Conservation (phyloP, 495 filamentous ascomycete genomes). For the Bacidia gigantensis region DNA sequence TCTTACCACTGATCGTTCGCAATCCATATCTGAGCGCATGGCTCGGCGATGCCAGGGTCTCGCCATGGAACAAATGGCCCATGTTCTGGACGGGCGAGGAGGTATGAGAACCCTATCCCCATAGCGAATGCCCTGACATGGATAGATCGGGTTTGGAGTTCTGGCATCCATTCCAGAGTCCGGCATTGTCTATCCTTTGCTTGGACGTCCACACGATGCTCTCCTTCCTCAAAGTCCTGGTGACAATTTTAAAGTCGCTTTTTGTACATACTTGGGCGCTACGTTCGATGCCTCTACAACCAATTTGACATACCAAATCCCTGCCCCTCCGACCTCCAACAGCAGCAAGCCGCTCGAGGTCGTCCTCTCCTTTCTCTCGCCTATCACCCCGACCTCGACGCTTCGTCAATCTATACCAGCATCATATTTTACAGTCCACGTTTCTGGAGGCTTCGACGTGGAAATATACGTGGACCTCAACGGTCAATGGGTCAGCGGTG, state of each 20-base stretch:
- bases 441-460: constrained; percentile 56
- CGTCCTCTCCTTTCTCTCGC: constrained; percentile 76
- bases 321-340: constrained; percentile 25
- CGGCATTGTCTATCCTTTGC: constrained; percentile 65
- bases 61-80: constrained; percentile 86
- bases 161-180: constrained; percentile 62
- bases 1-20: constrained; percentile 75
- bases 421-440: constrained; percentile 65
- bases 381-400: constrained; percentile 85
- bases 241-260: constrained; percentile 49
- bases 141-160: constrained; percentile 62
- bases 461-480: constrained; percentile 80
- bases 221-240: constrained; percentile 30
- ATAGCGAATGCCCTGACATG: neutral
- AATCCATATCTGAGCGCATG: constrained; percentile 90
- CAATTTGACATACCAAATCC: constrained; percentile 72
- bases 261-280: constrained; percentile 60
- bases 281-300: constrained; percentile 89
- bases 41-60: constrained; percentile 61
- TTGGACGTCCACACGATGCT: constrained; percentile 79
- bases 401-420: constrained; percentile 83
- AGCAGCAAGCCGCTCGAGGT: constrained; percentile 39
- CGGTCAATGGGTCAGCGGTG: constrained; percentile 77
- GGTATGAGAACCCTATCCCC: constrained; percentile 19
- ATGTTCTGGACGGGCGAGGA: constrained; percentile 85